Conservation (phyloP, 352 stramenopile species). For the Globisporangium abappressorium region DNA sequence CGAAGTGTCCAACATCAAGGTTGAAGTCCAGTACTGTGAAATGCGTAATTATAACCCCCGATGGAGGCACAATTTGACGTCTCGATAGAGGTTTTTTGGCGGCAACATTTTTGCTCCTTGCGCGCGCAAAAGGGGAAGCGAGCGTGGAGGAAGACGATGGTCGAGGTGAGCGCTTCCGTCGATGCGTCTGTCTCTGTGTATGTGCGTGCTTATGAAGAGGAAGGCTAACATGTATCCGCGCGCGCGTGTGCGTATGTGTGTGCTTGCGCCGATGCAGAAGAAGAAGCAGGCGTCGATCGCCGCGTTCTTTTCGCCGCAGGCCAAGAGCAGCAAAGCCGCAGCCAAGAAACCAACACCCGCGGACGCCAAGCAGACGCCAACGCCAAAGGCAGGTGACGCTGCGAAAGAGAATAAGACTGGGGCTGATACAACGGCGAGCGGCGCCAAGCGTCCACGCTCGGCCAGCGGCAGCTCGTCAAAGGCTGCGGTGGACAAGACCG, state of each 20-base stretch:
- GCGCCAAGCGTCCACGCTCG: slow-evolving; percentile 12
- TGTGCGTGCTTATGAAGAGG: not conserved
- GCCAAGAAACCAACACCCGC: slow-evolving; percentile 1
- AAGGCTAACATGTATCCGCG: not conserved
- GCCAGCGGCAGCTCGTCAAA: not conserved
- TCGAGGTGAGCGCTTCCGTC: not conserved
- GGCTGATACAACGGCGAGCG: not conserved
- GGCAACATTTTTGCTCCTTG: not conserved
- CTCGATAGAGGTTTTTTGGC: slow-evolving; percentile 2
- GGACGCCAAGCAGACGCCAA: not conserved
- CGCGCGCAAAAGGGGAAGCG: not conserved
- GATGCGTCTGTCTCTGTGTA: not conserved
- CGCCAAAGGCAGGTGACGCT: not conserved
- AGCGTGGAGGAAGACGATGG: not conserved
- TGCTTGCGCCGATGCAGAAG: slow-evolving; percentile 21
- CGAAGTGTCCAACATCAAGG: not conserved
- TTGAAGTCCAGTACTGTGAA: not conserved
- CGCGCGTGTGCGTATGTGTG: not conserved
- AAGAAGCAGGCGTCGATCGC: slow-evolving; percentile 80
- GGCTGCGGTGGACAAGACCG: not conserved
- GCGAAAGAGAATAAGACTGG: slow-evolving; percentile 22
- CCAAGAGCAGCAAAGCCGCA: slow-evolving; percentile 19
- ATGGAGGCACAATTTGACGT: not conserved
- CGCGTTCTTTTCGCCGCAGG: slow-evolving; percentile 75
- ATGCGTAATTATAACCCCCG: not conserved